phyloP scores from a whole-genome alignment of 1,284 basidiomycete species.

The Pseudozyma flocculosa region DNA sequence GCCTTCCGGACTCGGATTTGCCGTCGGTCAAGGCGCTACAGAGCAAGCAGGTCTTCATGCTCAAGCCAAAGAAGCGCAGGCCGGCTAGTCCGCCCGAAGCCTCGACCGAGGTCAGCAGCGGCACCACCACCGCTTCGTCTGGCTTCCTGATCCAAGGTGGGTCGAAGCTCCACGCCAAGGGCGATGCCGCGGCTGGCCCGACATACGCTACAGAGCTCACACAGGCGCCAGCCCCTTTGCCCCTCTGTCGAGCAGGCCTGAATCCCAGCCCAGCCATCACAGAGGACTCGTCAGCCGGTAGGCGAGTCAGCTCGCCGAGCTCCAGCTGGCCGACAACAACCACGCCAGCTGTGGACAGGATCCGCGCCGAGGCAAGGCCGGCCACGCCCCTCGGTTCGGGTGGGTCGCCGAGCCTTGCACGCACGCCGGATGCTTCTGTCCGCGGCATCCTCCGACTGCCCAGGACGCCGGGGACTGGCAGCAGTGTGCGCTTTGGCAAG shows the following conservation, averaged over 20 bases:
- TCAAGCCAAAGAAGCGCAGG: neutral
- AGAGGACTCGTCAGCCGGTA: neutral
- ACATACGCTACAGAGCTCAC: too few relatives aligned
- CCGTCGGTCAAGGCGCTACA: neutral
- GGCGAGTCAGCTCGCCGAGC: too few relatives aligned
- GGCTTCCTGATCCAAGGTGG: neutral
- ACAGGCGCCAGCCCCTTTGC: too few relatives aligned
- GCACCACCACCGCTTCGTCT: neutral
- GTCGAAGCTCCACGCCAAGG: too few relatives aligned
- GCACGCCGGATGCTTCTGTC: neutral
- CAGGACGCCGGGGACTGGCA: slow-evolving; percentile 24
- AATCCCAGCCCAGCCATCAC: neutral
- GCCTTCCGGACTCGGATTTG: neutral
- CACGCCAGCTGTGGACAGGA: neutral
- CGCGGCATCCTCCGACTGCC: slow-evolving; percentile 21
- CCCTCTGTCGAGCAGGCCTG: neutral
- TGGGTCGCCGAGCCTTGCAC: neutral
- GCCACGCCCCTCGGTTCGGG: neutral
- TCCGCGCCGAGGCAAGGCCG: neutral
- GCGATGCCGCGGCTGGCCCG: neutral
- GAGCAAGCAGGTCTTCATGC: neutral
- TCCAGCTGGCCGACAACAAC: too few relatives aligned
- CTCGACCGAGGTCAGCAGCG: neutral
- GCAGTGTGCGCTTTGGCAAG: slow-evolving; percentile 28
- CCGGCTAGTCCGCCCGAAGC: too few relatives aligned